Evolutionary conservation across 306 rosid species (phyloP), one percentile per base, ranked within the genome.

Genomic region (Dryas alaskensis): DNA sequence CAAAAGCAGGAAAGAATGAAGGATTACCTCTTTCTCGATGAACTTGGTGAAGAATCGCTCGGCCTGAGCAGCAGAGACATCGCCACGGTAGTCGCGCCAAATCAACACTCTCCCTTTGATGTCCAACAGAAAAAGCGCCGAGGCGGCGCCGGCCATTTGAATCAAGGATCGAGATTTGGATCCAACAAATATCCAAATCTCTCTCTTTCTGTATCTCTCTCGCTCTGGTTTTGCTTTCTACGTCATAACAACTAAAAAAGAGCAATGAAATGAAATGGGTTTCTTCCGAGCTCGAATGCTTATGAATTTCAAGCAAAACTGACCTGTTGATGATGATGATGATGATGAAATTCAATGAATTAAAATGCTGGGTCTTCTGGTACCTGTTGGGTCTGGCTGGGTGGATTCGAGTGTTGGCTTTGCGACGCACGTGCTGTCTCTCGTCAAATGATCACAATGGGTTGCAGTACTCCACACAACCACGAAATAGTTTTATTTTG

Each of bases 31-130:
- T 84, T 84, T 89, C 65, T 91, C 97, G 64, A 89, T 91, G 81
- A 89, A 86, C 86, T 91, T 91, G 85, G 92, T 86, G 95, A 91
- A 91, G 85, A 91, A 87, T 55, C 91, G 88, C 83, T 91, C 97
- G 65, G 97, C 92, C 78, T 91, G 89, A 66, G 82, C 80, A 52
- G 97, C 82, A 45, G 97, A 53, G 76, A 89, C 95, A 72, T 91
- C 97, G 73, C 97, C 97, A 5, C 97, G 92, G 81, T 91, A 91
- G 65, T 91, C 97, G 70, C 97, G 97, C 92, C 91, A 91, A 73
- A 91, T 87, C 83, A 91, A 81, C 40, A 91, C 91, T 80, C 95
- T 88, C 60, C 97, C 97, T 77, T 91, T 91, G 91, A 91, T 87
- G 85, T 91, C 95, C 3, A 91, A 76, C 4, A 91, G 86, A 83